Conservation (phyloP, 2,329 filamentous ascomycete species). For the Diplocarpon mali region DNA sequence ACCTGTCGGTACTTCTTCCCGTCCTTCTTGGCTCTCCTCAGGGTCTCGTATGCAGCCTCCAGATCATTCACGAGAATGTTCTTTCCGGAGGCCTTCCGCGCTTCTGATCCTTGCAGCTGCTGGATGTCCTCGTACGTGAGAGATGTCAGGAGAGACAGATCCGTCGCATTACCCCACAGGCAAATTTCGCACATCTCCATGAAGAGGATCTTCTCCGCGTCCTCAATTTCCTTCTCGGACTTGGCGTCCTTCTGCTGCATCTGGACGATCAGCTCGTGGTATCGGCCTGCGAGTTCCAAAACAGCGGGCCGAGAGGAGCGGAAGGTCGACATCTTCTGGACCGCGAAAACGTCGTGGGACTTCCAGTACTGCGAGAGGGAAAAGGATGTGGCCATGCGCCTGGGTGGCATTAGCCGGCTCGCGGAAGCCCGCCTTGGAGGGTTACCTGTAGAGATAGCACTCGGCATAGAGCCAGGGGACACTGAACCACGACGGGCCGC, state of each 20-base stretch:
- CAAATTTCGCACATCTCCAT: slow-evolving; percentile 93
- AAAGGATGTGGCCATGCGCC: slow-evolving; percentile 75
- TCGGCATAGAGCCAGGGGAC: slow-evolving; percentile 84
- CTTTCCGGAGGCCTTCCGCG: slow-evolving; percentile 75
- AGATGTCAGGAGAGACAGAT: slow-evolving; percentile 80
- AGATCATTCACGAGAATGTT: slow-evolving; percentile 91
- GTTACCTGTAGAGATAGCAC: slow-evolving; percentile 77
- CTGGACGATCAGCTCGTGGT: slow-evolving; percentile 61
- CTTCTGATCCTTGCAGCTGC: slow-evolving; percentile 82
- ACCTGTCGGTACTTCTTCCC: slow-evolving; percentile 62
- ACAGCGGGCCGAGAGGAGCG: slow-evolving; percentile 82
- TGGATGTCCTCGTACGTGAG: slow-evolving; percentile 94
- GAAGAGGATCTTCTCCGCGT: slow-evolving; percentile 71
- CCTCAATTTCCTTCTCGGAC: slow-evolving; percentile 30
- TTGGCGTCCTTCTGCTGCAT: slow-evolving; percentile 39
- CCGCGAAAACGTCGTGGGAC: slow-evolving; percentile 76
- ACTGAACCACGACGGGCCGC: slow-evolving; percentile 68
- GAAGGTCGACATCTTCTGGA: slow-evolving; percentile 87
- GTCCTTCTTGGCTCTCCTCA: slow-evolving; percentile 53
- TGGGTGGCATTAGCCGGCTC: slow-evolving; percentile 23
- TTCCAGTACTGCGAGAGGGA: slow-evolving; percentile 72
- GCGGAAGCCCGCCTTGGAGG: neutral
- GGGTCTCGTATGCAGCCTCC: slow-evolving; percentile 54
- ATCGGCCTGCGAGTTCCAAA: slow-evolving; percentile 68
- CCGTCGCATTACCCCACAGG: slow-evolving; percentile 94